phyloP scores from a whole-genome alignment of 2,329 filamentous ascomycete species.

The Cryphonectria parasitica region DNA sequence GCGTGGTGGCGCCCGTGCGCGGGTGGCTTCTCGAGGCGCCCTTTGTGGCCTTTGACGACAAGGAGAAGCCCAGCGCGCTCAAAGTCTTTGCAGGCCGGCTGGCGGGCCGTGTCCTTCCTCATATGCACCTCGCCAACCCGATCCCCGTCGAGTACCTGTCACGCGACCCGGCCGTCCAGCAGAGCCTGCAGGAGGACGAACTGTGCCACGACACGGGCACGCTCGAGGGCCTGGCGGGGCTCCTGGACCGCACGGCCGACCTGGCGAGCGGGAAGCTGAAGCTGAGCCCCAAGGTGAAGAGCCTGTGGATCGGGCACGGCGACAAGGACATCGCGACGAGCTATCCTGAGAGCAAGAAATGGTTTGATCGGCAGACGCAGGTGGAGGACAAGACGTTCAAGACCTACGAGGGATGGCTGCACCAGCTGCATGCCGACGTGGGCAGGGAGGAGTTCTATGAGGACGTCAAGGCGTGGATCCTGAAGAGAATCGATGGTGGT shows the following conservation, averaged over 20 bases:
- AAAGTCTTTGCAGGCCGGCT: slow-evolving; percentile 70
- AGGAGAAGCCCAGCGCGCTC: slow-evolving; percentile 64
- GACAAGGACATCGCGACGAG: slow-evolving; percentile 72
- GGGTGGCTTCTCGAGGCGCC: slow-evolving; percentile 80
- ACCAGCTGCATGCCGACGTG: slow-evolving; percentile 70
- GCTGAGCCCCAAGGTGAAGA: slow-evolving; percentile 58
- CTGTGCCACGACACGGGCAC: slow-evolving; percentile 85
- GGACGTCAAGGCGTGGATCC: slow-evolving; percentile 70
- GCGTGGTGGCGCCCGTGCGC: slow-evolving; percentile 61
- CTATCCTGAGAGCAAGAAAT: slow-evolving; percentile 66
- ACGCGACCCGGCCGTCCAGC: slow-evolving; percentile 67
- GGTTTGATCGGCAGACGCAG: slow-evolving; percentile 59
- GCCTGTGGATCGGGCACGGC: slow-evolving; percentile 76
- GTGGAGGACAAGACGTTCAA: slow-evolving; percentile 72
- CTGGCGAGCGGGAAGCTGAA: slow-evolving; percentile 60
- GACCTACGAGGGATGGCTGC: slow-evolving; percentile 76
- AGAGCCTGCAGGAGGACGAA: slow-evolving; percentile 65
- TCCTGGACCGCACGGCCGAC: slow-evolving; percentile 73
- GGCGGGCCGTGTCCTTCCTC: slow-evolving; percentile 69
- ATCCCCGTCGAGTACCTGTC: slow-evolving; percentile 68
- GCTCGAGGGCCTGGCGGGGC: slow-evolving; percentile 74
- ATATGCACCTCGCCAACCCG: slow-evolving; percentile 66
- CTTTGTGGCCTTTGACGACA: slow-evolving; percentile 73
- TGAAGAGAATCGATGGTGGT: slow-evolving; percentile 45
- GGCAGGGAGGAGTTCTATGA: slow-evolving; percentile 57